Evolutionary conservation across 305 asterid species (phyloP).

Genomic region (Fraxinus xanthoxyloides): DNA sequence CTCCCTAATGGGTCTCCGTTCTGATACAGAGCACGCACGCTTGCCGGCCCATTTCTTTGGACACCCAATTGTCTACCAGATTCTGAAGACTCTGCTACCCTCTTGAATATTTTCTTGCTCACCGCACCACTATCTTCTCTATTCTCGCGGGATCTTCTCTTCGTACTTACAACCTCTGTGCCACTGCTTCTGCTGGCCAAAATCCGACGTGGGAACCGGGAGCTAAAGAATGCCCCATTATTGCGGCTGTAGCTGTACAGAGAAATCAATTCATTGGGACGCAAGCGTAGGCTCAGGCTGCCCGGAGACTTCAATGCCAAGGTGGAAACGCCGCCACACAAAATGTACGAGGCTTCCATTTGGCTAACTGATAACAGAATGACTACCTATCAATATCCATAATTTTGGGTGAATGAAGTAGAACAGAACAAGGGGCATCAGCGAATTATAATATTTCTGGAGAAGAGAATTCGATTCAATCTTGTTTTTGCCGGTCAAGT

Average conservation of each 20-base stretch:
- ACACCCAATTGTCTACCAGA: not conserved
- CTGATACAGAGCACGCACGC: constrained; percentile 45
- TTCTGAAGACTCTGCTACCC: not conserved
- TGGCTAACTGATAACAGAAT: not conserved
- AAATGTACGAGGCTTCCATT: constrained; percentile 66
- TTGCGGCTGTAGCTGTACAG: constrained; percentile 20
- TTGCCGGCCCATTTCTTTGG: constrained; percentile 15
- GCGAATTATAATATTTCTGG: constrained; percentile 8
- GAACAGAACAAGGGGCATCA: not conserved
- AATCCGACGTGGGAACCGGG: constrained; percentile 24
- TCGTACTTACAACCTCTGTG: constrained; percentile 15
- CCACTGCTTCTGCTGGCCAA: constrained; percentile 27
- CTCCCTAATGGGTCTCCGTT: constrained; percentile 88
- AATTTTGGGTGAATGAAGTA: not conserved
- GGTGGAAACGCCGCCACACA: constrained; percentile 57
- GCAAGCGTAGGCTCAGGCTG: constrained; percentile 24
- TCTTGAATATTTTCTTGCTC: not conserved
- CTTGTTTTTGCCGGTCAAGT: not conserved
- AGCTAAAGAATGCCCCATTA: constrained; percentile 20
- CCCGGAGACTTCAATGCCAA: constrained; percentile 40
- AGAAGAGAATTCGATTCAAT: constrained; percentile 11
- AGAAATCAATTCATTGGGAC: constrained; percentile 25
- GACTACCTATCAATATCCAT: not conserved
- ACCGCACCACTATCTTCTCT: constrained; percentile 22
- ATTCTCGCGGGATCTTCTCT: constrained; percentile 38